Conservation (phyloP, 2,329 filamentous ascomycete species). For the Phyllosticta capitalensis region DNA sequence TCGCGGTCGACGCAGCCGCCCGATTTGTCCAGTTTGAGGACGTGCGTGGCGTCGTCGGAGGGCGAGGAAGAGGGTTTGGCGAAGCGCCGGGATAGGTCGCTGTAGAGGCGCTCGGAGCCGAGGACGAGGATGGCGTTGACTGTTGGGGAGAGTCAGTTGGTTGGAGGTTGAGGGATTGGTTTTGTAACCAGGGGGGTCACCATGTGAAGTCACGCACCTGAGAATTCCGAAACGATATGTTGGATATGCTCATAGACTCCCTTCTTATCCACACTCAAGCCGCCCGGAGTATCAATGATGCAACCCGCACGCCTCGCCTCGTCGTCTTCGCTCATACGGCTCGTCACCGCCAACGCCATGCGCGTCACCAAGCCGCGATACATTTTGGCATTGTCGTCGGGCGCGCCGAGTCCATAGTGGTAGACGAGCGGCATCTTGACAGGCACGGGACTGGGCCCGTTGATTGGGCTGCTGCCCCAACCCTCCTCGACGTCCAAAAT, state of each 20-base stretch:
- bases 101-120: slow-evolving; percentile 67
- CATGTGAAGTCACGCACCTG: slow-evolving; percentile 37
- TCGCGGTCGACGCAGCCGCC: slow-evolving; percentile 75
- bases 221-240: slow-evolving; percentile 64
- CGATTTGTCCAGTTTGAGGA: slow-evolving; percentile 74
- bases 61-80: slow-evolving; percentile 36
- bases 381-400: slow-evolving; percentile 60
- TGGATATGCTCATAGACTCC: slow-evolving; percentile 66
- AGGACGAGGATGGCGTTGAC: slow-evolving; percentile 75
- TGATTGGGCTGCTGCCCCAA: slow-evolving; percentile 85
- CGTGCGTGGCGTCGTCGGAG: slow-evolving; percentile 57
- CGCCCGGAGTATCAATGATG: slow-evolving; percentile 73
- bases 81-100: slow-evolving; percentile 64
- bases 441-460: slow-evolving; percentile 76
- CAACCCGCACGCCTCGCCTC: slow-evolving; percentile 64
- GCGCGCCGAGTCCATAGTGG: slow-evolving; percentile 66
- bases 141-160: slow-evolving; percentile 25
- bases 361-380: slow-evolving; percentile 68
- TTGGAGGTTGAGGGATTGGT: not conserved
- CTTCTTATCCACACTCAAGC: slow-evolving; percentile 53
- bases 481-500: slow-evolving; percentile 82
- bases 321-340: slow-evolving; percentile 65
- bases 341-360: slow-evolving; percentile 69
- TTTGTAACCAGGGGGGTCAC: not conserved
- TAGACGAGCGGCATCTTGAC: slow-evolving; percentile 90